Percentiles rank a stretch among this genome's conserved stretches.
Evolutionary conservation across 495 filamentous ascomycete genomes (phyloP).

Genomic region (Usnea hakonensis): DNA sequence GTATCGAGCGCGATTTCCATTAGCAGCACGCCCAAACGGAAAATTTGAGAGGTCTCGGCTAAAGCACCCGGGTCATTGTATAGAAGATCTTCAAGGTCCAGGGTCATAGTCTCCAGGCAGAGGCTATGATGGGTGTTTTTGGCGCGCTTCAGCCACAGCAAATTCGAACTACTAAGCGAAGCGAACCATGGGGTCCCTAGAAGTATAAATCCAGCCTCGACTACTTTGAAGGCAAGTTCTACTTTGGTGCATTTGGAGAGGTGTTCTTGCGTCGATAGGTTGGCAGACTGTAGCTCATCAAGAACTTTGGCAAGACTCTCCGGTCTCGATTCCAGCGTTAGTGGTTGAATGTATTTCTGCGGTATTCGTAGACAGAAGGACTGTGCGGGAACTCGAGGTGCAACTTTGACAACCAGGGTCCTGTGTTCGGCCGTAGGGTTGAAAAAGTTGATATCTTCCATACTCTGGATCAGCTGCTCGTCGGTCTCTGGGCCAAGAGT

Average conservation of each 20-base stretch:
- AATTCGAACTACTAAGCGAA: conserved; percentile 10
- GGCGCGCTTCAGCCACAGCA: conserved; percentile 6
- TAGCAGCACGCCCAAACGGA: conserved; percentile 12
- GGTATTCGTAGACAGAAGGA: too few relatives aligned
- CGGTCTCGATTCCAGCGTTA: conserved; percentile 5
- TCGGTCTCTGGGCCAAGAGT: too few relatives aligned
- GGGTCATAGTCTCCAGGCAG: conserved; percentile 12
- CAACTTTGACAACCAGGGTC: too few relatives aligned
- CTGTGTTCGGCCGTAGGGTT: too few relatives aligned
- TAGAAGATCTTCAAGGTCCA: conserved; percentile 11
- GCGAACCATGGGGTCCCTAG: conserved; percentile 19
- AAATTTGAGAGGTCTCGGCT: conserved; percentile 16
- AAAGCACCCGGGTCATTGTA: conserved; percentile 16
- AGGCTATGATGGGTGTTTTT: not conserved
- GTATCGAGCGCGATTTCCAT: conserved; percentile 16
- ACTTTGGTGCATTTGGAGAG: conserved; percentile 6
- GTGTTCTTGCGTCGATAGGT: too few relatives aligned
- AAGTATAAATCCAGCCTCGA: conserved; percentile 15
- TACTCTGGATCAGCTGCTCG: conserved; percentile 7
- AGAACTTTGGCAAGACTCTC: conserved; percentile 7
- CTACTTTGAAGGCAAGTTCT: conserved; percentile 16
- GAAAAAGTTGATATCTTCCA: too few relatives aligned
- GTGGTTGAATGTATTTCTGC: too few relatives aligned
- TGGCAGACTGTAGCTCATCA: not conserved
- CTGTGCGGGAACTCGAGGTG: too few relatives aligned